Evolutionary conservation across 495 filamentous ascomycete species (phyloP), one percentile per base, ranked within the genome.

Genomic region (Cairneyella variabilis): DNA sequence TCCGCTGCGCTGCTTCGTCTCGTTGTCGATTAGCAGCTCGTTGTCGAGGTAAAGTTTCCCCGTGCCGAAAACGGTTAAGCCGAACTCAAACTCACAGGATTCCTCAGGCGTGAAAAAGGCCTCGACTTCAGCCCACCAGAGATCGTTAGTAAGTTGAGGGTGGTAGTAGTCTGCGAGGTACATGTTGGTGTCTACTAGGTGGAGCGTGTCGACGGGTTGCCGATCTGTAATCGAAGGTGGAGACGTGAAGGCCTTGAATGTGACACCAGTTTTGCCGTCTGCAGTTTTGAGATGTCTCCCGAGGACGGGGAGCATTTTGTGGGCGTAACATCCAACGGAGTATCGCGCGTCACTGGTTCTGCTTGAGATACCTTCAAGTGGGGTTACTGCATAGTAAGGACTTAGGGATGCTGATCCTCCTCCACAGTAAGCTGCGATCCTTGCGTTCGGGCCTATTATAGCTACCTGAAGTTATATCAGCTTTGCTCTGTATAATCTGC

Each of bases 381-480:
- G 84, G 1, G 79, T 82, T 26, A 85, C 72, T 1, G 76, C 74
- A 62, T 88, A 88, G 64, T 88, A 88, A 0, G 85, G 76, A 17
- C 69, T 69, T 28, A 89, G 64, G 3, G 79, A 76, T 0, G 85
- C 84, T 28, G 81, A 85, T 8, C 85, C 85, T 54, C 85, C 85
- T 30, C 85, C 85, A 61, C 80, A 82, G 64, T 80, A 83, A 9
- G 81, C 75, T 0, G 83, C 77, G 20, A 80, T 67, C 56, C 83
- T 85, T 32, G 85, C 77, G 62, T 90, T 91, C 10, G 88, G 88
- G 4, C 88, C 88, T 38, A 74, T 70, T 6, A 74, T 58, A 22
- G 70, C 64, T 41, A 71, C 68, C 73, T 58, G 18, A 62, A 8
- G 39, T 53, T 38, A 12, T 17, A 42, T 59, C n/a, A 47, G 22